These are phyloP conservation scores for Gyrodon lividus DNA, from an alignment of 768 basidiomycete species.

Conservation along the genomic window DNA sequence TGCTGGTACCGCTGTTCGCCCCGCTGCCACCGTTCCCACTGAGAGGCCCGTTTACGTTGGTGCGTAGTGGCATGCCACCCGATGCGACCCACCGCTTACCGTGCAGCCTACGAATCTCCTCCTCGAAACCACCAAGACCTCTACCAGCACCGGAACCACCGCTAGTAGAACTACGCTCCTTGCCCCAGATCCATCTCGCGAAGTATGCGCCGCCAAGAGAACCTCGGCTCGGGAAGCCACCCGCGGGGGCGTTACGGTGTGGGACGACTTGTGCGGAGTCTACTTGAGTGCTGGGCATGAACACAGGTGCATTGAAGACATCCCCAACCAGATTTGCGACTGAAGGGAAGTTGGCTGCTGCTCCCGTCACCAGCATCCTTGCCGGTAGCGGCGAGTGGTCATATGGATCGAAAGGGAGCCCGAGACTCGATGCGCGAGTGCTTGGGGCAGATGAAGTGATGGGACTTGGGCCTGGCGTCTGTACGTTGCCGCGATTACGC, in stretches of 20 bases:
- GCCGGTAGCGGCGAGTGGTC: slow-evolving; percentile 63
- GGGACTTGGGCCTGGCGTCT: slow-evolving; percentile 30
- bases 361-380: slow-evolving; percentile 70
- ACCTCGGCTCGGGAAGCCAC: slow-evolving; percentile 66
- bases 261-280: slow-evolving; percentile 70
- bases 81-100: slow-evolving; percentile 73
- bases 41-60: slow-evolving; percentile 50
- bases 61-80: slow-evolving; percentile 56
- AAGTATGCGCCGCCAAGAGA: slow-evolving; percentile 75
- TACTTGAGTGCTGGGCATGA: slow-evolving; percentile 71
- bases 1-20: slow-evolving; percentile 65
- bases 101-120: slow-evolving; percentile 70
- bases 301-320: slow-evolving; percentile 79
- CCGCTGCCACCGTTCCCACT: slow-evolving; percentile 42
- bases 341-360: slow-evolving; percentile 82
- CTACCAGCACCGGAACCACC: slow-evolving; percentile 32
- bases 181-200: slow-evolving; percentile 85
- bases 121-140: slow-evolving; percentile 67
- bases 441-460: slow-evolving; percentile 16
- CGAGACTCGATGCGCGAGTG: slow-evolving; percentile 43
- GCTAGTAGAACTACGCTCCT: slow-evolving; percentile 42
- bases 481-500: slow-evolving; percentile 33
- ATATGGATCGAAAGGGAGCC: slow-evolving; percentile 78
- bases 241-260: slow-evolving; percentile 72
- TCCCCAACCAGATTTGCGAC: slow-evolving; percentile 79